Evolutionary conservation across 495 filamentous ascomycete species (phyloP), one percentile per base, ranked within the genome.

Genomic region (Antarctomyces pellizariae): DNA sequence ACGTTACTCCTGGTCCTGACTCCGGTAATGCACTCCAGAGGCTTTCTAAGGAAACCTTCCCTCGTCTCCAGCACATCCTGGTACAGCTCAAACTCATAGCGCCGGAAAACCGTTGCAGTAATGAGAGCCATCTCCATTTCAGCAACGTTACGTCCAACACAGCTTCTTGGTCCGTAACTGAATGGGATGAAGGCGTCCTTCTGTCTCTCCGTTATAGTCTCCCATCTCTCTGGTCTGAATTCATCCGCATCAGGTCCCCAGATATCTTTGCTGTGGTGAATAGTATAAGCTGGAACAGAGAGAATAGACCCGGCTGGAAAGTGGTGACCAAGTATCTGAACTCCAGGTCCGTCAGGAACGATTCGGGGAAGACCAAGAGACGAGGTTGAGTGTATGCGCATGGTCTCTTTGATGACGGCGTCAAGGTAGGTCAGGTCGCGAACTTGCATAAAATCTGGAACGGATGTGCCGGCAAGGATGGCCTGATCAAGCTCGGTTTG

Each of bases 91-190:
- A 84, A 80, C 15, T 78, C 67, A 42, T 75, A 92, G 29, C 74
- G 47, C 15, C 67, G 47, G 44, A 74, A 76, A 42, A 83, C 74
- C 9, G 75, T 78, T 2, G 61, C 62, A 20, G 68, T 69, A 31
- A 89, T 86, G 25, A 83, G 57, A 35, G 71, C 67, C 50, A 92
- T 55, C 45, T 90, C 82, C 79, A 92, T 89, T 60, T 90, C 82
- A 0, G 82, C 82, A 11, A 92, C 73, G 43, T 83, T 86, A 25
- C 77, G 47, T 0, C 80, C 80, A 9, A 91, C 76, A 36, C 80
- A 91, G 3, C 71, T 62, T 10, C 80, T 49, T 1, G 82, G 79
- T 0, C 82, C 82, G 25, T 75, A 62, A 33, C 64, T 71, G 45
- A 92, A 92, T 0, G 82, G 82, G 26, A 92, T 61, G 36, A 92